Conservation (phyloP, 208 protist species). For the Wallacemonas sp. region DNA sequence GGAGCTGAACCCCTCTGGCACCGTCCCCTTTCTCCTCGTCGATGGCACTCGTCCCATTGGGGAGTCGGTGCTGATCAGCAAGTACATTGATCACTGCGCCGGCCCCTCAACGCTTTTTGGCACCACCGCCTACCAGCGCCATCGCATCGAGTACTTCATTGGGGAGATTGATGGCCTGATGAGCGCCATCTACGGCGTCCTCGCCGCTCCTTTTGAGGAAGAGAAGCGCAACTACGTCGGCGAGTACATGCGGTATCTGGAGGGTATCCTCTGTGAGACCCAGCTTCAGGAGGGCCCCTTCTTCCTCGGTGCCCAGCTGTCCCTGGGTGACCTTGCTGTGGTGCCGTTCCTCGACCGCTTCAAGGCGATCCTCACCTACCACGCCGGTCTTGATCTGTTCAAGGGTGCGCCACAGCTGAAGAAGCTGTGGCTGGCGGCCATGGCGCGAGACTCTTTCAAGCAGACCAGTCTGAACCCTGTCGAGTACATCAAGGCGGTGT, state of each 20-base stretch:
- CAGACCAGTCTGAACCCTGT: not conserved
- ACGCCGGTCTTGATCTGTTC: constrained; percentile 8
- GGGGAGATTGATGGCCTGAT: constrained; percentile 16
- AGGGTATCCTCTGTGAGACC: constrained; percentile 9
- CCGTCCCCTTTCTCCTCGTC: constrained; percentile 12
- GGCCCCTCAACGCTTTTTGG: constrained; percentile 8
- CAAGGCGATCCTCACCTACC: constrained; percentile 9
- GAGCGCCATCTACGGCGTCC: constrained; percentile 4
- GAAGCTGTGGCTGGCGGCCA: constrained; percentile 8
- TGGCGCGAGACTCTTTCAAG: constrained; percentile 7
- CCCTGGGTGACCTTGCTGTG: constrained; percentile 31
- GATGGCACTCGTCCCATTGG: not conserved
- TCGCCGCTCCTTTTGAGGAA: not conserved
- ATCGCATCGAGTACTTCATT: constrained; percentile 11
- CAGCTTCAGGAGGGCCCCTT: constrained; percentile 29
- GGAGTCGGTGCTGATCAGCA: constrained; percentile 17
- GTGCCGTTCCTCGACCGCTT: constrained; percentile 36
- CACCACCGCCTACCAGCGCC: constrained; percentile 1
- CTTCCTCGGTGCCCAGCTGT: constrained; percentile 28
- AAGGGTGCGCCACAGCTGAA: constrained; percentile 7
- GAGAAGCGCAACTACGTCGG: constrained; percentile 7
- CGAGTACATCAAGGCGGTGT: constrained; percentile 11
- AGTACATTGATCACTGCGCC: constrained; percentile 21
- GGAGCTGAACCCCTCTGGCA: constrained; percentile 14
- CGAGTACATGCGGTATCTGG: constrained; percentile 13